Percentiles rank a stretch among this genome's conserved stretches.
Conservation (phyloP, 441 rosid genomes). For the Isatis lusitanica region DNA sequence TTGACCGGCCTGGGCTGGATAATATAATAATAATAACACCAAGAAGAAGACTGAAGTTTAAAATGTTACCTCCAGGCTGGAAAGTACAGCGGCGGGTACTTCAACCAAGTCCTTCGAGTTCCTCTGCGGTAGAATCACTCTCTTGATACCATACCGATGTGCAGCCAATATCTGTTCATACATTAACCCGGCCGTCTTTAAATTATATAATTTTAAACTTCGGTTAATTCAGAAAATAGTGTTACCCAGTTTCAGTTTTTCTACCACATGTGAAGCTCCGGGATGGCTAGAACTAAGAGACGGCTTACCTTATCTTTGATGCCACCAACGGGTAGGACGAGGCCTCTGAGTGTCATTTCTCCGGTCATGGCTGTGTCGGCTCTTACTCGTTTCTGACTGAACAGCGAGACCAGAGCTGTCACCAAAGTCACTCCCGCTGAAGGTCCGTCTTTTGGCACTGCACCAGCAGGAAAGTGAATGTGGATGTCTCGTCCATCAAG, state of each 20-base stretch:
- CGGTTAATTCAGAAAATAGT: not conserved
- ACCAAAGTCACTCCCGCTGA: conserved; percentile 99
- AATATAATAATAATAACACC: not conserved
- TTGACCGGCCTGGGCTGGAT: not conserved
- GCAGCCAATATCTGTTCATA: conserved; percentile 86
- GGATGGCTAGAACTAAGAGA: conserved; percentile 20
- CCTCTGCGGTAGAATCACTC: conserved; percentile 94
- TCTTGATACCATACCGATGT: conserved; percentile 83
- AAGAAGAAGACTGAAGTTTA: not conserved
- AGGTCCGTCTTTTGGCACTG: conserved; percentile 97
- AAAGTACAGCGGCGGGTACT: conserved; percentile 84
- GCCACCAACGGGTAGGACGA: conserved; percentile 98
- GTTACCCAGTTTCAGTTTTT: not conserved
- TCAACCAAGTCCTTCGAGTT: conserved; percentile 91
- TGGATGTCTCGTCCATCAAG: conserved; percentile 92
- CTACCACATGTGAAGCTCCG: not conserved
- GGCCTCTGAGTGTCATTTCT: conserved; percentile 98
- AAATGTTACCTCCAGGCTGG: conserved; percentile 73
- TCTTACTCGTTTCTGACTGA: conserved; percentile 81
- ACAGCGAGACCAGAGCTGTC: conserved; percentile 88
- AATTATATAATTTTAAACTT: not conserved
- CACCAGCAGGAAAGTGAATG: conserved; percentile 99
- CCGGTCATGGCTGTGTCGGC: conserved; percentile 99
- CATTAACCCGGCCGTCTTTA: conserved; percentile 3
- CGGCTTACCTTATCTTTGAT: conserved; percentile 85